Percentiles rank a stretch among this genome's conserved stretches.
Conservation (phyloP, 768 basidiomycete species). For the Rhizopogon vesiculosus region DNA sequence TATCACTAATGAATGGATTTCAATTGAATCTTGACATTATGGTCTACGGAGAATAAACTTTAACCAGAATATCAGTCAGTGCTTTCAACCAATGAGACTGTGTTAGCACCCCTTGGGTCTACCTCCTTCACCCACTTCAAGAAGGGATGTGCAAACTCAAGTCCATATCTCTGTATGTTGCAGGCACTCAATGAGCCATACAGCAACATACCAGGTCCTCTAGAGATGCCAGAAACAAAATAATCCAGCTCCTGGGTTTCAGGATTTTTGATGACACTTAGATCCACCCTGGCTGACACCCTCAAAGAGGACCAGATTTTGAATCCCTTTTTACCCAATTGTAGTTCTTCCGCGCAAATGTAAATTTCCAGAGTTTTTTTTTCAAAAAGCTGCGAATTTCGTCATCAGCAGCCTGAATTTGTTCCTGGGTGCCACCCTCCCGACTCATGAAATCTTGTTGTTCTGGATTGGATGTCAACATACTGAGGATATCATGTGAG, state of each 20-base stretch:
- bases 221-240: neutral
- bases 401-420: neutral
- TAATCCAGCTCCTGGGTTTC: neutral
- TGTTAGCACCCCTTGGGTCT: too few relatives aligned
- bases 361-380: rapidly evolving
- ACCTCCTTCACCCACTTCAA: too few relatives aligned
- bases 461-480: neutral
- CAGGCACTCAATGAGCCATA: neutral
- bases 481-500: too few relatives aligned
- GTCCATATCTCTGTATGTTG: neutral
- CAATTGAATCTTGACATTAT: too few relatives aligned
- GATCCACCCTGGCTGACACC: neutral
- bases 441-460: neutral
- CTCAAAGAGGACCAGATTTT: neutral
- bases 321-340: rapidly evolving
- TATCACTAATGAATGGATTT: too few relatives aligned
- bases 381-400: neutral
- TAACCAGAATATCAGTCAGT: too few relatives aligned
- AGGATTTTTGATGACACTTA: neutral
- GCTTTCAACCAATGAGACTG: too few relatives aligned
- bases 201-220: neutral
- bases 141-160: neutral
- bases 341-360: neutral
- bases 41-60: too few relatives aligned
- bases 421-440: neutral